Evolutionary conservation across 2,329 filamentous ascomycete genomes (phyloP), one percentile per base, ranked within the genome.

Genomic region (Pyricularia grisea): DNA sequence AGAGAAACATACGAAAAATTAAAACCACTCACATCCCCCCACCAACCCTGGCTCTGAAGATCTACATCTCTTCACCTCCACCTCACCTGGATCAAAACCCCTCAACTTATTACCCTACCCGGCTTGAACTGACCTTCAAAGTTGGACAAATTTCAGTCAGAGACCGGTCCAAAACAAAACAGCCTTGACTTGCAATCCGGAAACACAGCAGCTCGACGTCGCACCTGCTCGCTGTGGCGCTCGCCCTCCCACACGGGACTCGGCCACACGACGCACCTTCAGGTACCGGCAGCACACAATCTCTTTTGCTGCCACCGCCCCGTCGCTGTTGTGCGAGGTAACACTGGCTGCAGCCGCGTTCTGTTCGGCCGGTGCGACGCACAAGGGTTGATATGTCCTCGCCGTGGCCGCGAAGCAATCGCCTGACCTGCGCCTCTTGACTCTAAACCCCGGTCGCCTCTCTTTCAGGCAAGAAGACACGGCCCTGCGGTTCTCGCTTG

Each of bases 371-470:
- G 42, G 42, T 50, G 42, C 42, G 42, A 50, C 42, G 42, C 42
- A 50, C 42, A 50, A 50, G 42, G 42, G 20, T 50, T 50, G 42
- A 50, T 50, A 50, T 50, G 42, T 50, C 42, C 42, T 50, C 20
- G 42, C 42, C 42, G 42, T n/a, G 42, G 42, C 42, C 42, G 20
- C 42, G 42, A n/a, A 50, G 42, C 2, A 42, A 36, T 66, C 31
- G 64, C 23, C 36, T 66, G 64, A 36, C 64, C 64, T 66, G 64
- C 28, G 64, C 64, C 64, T 36, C 64, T 66, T 66, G 64, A 66
- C 64, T 66, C 64, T 31, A 66, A 25, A 66, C n/a, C n/a, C 36
- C 11, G 31, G 64, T 25, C 63, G 28, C 17, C 28, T 20, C 28
- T 23, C 33, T n/a, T 33, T 25, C 28, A 23, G 31, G n/a, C n/a